Evolutionary conservation across 1,139 yeast genomes (phyloP), one percentile per base, ranked within the genome.

Genomic region (Insectozyma bohioensis): DNA sequence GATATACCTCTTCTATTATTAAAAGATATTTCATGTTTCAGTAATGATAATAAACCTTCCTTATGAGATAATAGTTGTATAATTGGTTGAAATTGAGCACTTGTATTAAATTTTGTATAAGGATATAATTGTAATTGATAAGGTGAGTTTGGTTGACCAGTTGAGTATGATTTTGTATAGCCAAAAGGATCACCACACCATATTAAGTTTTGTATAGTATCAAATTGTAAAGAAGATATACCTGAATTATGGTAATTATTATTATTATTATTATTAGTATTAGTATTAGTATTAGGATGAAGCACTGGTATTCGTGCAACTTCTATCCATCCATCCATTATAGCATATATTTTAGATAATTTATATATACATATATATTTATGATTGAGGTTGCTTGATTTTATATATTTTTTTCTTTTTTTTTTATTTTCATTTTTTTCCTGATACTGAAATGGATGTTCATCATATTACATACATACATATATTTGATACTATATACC

Each of bases 101-200:
- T 45, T 4, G 81, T 75, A 35, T 64, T 65, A 48, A 75, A 79
- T 29, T 78, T 60, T 4, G 78, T 66, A 45, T 77, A 77, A 2
- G 76, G 70, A 31, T 58, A 61, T 33, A 73, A 51, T 37, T 28
- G 67, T 30, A 52, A 52, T 46, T 12, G 34, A 27, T 32, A 54
- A 53, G 33, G 37, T 39, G 28, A 35, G 14, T 24, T 25, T 14
- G 41, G 41, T 23, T 20, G 52, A 31, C 38, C 33, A 9, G 58
- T 58, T 4, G 66, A 52, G 38, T 53, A 60, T 13, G 67, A 60
- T 6, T 59, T 49, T 4, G 67, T 42, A 40, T 48, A 56, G 8
- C 72, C 72, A 22, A 53, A 56, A 8, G 71, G 62, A 52, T 85
- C 92, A n/a, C 95, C 96, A 4, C 82, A 70, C 97, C 97, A 92